Conservation (phyloP, 176 grass and related monocot genomes). For the Oryza brachyantha region DNA sequence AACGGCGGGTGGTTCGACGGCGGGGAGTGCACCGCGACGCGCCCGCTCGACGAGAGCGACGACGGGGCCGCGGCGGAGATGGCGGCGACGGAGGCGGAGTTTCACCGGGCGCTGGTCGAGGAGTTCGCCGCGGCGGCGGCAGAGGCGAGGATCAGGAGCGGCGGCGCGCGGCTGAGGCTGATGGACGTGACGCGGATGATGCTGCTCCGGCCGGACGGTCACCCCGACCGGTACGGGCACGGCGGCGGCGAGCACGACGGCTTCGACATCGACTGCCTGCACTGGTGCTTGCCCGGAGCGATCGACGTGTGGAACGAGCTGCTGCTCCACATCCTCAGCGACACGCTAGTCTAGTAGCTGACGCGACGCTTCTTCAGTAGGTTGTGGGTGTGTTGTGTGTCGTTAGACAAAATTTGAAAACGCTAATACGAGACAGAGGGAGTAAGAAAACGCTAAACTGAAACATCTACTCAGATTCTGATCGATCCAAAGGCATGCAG, state of each 20-base stretch:
- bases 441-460: no score
- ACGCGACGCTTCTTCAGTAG: no score
- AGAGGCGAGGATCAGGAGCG: background rate
- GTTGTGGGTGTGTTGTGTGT: no score
- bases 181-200: slow-evolving; percentile 69
- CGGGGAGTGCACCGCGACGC: slow-evolving; percentile 34
- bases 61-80: slow-evolving; percentile 49
- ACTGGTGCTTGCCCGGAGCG: slow-evolving; percentile 84
- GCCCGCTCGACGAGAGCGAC: slow-evolving; percentile 15
- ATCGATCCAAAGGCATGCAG: no score
- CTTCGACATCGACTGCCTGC: slow-evolving; percentile 73
- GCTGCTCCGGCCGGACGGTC: slow-evolving; percentile 59
- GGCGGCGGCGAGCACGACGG: slow-evolving; percentile 39
- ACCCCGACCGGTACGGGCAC: slow-evolving; percentile 66
- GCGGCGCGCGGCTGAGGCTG: slow-evolving; percentile 34
- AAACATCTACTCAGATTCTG: no score
- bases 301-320: slow-evolving; percentile 86
- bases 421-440: no score
- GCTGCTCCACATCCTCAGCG: slow-evolving; percentile 49
- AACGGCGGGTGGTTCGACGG: slow-evolving; percentile 59
- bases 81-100: slow-evolving; percentile 30
- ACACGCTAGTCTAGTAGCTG: slow-evolving; percentile 13
- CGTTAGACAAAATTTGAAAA: no score
- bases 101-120: slow-evolving; percentile 34
- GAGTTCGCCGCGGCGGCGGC: slow-evolving; percentile 34